Base-by-base conservation (phyloP, 169 alveolate species). In the Cryptosporidium meleagridis region DNA sequence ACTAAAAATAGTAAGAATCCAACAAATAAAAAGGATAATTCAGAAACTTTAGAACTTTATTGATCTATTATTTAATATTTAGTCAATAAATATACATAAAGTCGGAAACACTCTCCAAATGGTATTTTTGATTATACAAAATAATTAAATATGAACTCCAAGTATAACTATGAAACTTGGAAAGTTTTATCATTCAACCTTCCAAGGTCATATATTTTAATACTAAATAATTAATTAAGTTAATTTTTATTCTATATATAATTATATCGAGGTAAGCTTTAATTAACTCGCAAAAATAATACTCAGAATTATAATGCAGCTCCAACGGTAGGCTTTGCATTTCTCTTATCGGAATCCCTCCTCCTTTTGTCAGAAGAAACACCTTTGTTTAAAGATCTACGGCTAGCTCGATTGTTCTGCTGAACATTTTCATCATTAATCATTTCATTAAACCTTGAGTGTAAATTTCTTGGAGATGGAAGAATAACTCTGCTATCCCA, bases 281-380 rank as follows among this genome's bases (percentile, higher is more conserved):
- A 14, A 48, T 14, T 3, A 4, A 48, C 14, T 44, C 14, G 3
- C 23, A 14, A 14, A 14, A 48, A 21, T 48, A 48, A 23, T 48
- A 48, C 14, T 21, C 55, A 26, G 14, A 71, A 71, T 59, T 39
- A 73, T n/a, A 55, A 39, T 37, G 37, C 29, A 61, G 59, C 37
- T 8, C 75, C 75, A 44, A 45, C 80, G 10, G 80, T 52, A 14
- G 48, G 23, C 80, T 51, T 80, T 35, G 61, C 35, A 80, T 16
- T 48, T 62, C 89, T 80, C 52, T 44, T 80, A 31, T 80, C 89
- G 33, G 89, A 80, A 26, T 80, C 89, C 31, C 89, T 80, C 12
- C 89, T 59, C 70, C 89, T 59, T 51, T 80, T 80, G 31, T 80
- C 89, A 21, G 89, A 59, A 53, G 70, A n/a, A 26, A 48, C 68